Percentiles rank a stretch among this genome's conserved stretches.
Evolutionary conservation across 768 basidiomycete genomes (phyloP).

Genomic region (Tylopilus plumbeoviolaceoides): DNA sequence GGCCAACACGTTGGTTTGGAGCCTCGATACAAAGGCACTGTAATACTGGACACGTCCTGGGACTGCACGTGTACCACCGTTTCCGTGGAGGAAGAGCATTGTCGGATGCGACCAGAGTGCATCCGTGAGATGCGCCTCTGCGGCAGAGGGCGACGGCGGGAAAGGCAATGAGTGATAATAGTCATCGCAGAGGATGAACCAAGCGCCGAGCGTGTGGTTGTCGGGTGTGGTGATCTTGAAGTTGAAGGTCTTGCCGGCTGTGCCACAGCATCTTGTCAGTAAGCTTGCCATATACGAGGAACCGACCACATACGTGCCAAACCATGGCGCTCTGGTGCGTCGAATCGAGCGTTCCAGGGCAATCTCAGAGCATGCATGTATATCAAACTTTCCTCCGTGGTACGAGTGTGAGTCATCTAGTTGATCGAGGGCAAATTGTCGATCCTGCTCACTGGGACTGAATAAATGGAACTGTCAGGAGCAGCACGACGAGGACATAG

Average conservation of each 20-base stretch:
- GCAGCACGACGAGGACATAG: conserved; percentile 49
- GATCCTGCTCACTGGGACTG: conserved; percentile 58
- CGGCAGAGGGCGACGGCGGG: conserved; percentile 33
- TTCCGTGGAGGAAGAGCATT: conserved; percentile 92
- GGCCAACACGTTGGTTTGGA: conserved; percentile 72
- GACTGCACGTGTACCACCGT: conserved; percentile 75
- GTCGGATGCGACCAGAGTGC: conserved; percentile 64
- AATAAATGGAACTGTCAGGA: conserved; percentile 58
- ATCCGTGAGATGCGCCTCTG: conserved; percentile 41
- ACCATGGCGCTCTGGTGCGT: conserved; percentile 72
- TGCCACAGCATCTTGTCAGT: neutral
- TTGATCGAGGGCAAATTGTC: conserved; percentile 13
- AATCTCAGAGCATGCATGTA: conserved; percentile 66
- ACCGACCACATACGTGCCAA: conserved; percentile 62
- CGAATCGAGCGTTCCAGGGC: conserved; percentile 61
- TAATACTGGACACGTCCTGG: conserved; percentile 66
- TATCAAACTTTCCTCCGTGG: conserved; percentile 37
- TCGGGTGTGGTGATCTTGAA: conserved; percentile 69
- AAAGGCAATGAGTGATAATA: conserved; percentile 51
- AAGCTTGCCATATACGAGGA: neutral
- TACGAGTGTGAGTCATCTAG: conserved; percentile 15
- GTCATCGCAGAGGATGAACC: conserved; percentile 73
- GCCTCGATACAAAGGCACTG: conserved; percentile 56
- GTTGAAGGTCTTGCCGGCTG: conserved; percentile 78
- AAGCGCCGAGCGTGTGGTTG: conserved; percentile 77